Percentiles rank a stretch among this genome's conserved stretches.
Evolutionary conservation across 805 yeast species (phyloP).

Genomic region (Suhomyces xylopsoci): DNA sequence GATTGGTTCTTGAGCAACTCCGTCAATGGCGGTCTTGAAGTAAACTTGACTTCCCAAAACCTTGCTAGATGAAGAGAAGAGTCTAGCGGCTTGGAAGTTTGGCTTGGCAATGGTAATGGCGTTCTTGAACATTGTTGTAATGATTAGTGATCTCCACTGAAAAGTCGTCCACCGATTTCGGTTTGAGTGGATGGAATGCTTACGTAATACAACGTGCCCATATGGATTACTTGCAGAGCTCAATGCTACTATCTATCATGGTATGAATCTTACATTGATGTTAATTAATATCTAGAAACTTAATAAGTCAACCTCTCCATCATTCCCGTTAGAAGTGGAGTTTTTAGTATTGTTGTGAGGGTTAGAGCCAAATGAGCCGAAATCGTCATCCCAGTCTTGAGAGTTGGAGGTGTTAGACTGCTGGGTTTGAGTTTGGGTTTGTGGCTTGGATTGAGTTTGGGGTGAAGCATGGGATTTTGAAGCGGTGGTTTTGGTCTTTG

Average conservation of each 20-base stretch:
- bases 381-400: conserved; percentile 24
- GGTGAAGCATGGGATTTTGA: background rate
- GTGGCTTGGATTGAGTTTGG: conserved; percentile 5
- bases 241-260: background rate
- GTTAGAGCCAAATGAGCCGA: conserved; percentile 32
- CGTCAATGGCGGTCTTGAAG: conserved; percentile 56
- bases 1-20: conserved; percentile 41
- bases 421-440: background rate
- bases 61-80: conserved; percentile 48
- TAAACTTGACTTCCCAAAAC: conserved; percentile 52
- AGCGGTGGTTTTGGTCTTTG: conserved; percentile 46
- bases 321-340: conserved; percentile 11
- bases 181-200: background rate
- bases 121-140: conserved; percentile 16
- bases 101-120: conserved; percentile 17
- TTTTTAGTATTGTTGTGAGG: conserved; percentile 9
- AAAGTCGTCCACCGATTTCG: background rate
- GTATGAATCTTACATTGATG: background rate
- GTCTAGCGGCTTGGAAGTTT: conserved; percentile 33
- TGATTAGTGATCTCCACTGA: background rate
- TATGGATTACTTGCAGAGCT: background rate
- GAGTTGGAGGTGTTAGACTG: conserved; percentile 11
- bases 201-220: background rate
- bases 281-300: conserved; percentile 32
- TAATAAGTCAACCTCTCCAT: conserved; percentile 48